Percentiles rank a stretch among this genome's conserved stretches.
These are phyloP conservation scores for Tritrichomonas musculus DNA, from an alignment of 208 protist species.

Conservation along the genomic window DNA sequence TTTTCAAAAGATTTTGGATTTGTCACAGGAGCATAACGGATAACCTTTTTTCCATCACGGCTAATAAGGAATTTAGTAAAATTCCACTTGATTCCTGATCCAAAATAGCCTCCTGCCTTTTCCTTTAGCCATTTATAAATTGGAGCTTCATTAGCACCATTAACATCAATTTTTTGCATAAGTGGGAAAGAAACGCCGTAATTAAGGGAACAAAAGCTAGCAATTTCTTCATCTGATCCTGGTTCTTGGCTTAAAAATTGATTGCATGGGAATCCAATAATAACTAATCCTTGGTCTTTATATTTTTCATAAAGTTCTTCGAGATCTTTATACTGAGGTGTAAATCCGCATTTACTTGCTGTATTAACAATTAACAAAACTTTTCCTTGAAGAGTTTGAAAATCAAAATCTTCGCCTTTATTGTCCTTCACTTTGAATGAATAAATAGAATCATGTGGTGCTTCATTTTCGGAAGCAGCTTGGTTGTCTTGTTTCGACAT, in stretches of 20 bases:
- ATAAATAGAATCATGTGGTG: too few relatives aligned
- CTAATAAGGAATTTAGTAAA: conserved; percentile 29
- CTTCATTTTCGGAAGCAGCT: not conserved
- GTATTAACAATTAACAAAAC: conserved; percentile 28
- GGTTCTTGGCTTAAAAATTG: conserved; percentile 9
- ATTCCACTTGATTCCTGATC: conserved; percentile 27
- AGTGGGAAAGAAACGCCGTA: conserved; percentile 20
- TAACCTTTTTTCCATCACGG: not conserved
- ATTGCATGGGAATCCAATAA: conserved; percentile 33
- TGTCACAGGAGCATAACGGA: not conserved
- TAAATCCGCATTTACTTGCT: not conserved
- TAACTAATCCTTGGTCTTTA: not conserved
- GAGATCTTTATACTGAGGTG: not conserved
- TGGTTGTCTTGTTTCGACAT: too few relatives aligned
- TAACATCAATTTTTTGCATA: conserved; percentile 7
- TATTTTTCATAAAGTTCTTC: conserved; percentile 10
- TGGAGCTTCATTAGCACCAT: not conserved
- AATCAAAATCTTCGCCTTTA: not conserved
- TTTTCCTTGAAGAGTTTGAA: not conserved
- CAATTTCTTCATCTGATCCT: not conserved
- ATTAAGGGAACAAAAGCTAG: not conserved
- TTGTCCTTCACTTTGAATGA: not conserved
- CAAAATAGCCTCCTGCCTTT: not conserved
- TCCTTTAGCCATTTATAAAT: conserved; percentile 11
- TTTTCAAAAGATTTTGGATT: conserved; percentile 15